A percentile compares a stretch with the other conserved stretches of the same genome.
Conservation (phyloP, 164 flowering plant genomes). For the Magnolia officinalis region DNA sequence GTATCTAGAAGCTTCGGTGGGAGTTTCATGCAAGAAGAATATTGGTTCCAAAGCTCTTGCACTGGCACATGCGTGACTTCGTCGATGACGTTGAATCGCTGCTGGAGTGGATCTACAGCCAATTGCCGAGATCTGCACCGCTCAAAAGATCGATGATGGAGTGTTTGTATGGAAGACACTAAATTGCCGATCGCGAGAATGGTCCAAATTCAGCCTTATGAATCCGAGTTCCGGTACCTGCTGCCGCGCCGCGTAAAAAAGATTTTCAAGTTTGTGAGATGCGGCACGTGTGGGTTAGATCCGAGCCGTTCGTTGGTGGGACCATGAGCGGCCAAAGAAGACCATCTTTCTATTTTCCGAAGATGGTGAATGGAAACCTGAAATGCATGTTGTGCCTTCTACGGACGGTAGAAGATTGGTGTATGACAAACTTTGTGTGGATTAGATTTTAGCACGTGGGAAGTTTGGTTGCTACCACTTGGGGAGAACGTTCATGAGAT, state of each 20-base stretch:
- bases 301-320: not conserved
- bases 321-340: not conserved
- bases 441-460: too few relatives aligned
- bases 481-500: too few relatives aligned
- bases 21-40: constrained; percentile 73
- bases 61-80: constrained; percentile 86
- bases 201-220: constrained; percentile 70
- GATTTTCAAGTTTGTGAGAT: too few relatives aligned
- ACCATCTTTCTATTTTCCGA: too few relatives aligned
- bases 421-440: not conserved
- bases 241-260: constrained; percentile 30
- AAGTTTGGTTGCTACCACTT: too few relatives aligned
- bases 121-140: constrained; percentile 55
- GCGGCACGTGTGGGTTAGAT: not conserved
- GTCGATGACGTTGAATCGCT: constrained; percentile 82
- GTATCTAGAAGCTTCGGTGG: constrained; percentile 80
- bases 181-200: constrained; percentile 39
- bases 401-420: not conserved
- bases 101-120: constrained; percentile 96
- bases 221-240: constrained; percentile 80
- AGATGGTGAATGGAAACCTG: not conserved
- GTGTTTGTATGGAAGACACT: constrained; percentile 50
- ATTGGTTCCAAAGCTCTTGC: constrained; percentile 77
- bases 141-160: constrained; percentile 67
- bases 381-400: not conserved